phyloP scores from a whole-genome alignment of 257 asterid species.

The Fraxinus americana region DNA sequence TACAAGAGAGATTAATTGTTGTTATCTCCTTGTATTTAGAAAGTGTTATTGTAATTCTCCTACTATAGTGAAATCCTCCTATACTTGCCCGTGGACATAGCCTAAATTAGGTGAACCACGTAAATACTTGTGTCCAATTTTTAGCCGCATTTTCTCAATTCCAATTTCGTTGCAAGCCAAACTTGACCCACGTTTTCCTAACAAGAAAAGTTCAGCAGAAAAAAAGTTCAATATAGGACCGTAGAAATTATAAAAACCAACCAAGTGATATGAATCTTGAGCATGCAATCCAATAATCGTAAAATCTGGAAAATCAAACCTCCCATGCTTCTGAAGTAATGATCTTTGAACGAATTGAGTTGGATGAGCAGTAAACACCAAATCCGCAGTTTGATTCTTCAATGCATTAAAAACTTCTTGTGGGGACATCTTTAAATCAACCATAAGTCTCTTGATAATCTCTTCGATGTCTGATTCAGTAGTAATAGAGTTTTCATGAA shows the following conservation, averaged over 20 bases:
- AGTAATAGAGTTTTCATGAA: slow-evolving; percentile 40
- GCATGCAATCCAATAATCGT: not conserved
- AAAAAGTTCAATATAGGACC: not conserved
- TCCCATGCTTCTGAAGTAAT: slow-evolving; percentile 52
- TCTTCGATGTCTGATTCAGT: slow-evolving; percentile 56
- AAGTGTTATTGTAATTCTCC: no score
- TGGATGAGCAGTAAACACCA: slow-evolving; percentile 52
- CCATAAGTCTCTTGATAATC: slow-evolving; percentile 48
- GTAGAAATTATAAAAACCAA: not conserved
- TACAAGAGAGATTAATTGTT: no score
- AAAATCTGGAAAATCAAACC: slow-evolving; percentile 27
- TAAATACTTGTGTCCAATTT: no score
- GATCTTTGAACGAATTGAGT: slow-evolving; percentile 51
- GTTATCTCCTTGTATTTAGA: no score
- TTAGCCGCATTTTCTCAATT: no score
- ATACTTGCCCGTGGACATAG: no score
- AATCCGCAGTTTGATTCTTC: slow-evolving; percentile 53
- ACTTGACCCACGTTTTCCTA: no score
- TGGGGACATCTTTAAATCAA: slow-evolving; percentile 44
- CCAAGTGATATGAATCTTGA: not conserved
- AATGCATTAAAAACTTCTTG: slow-evolving; percentile 50
- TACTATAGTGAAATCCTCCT: no score
- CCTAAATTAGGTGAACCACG: no score
- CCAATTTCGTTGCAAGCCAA: no score
- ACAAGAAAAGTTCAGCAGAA: slow-evolving; percentile 5